A percentile compares a stretch with the other conserved stretches of the same genome.
Evolutionary conservation across 1,284 basidiomycete species (phyloP).

Genomic region (Ustilago nuda): DNA sequence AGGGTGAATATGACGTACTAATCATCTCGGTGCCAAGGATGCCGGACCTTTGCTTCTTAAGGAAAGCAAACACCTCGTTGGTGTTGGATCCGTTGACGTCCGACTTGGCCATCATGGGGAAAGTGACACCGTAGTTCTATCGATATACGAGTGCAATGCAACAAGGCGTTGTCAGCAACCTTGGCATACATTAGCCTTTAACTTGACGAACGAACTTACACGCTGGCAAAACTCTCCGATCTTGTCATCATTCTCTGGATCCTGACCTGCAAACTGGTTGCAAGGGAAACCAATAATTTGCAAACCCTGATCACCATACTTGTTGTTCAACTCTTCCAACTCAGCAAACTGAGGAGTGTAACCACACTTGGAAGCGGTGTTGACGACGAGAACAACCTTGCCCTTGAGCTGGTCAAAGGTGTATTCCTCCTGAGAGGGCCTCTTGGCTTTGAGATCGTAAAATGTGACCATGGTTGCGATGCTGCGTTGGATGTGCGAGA

Average conservation of each 20-base stretch:
- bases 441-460: slow-evolving; percentile 66
- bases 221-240: slow-evolving; percentile 64
- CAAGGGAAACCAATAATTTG: slow-evolving; percentile 89
- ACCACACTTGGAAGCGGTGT: slow-evolving; percentile 76
- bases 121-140: slow-evolving; percentile 68
- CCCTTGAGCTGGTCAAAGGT: slow-evolving; percentile 70
- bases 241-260: slow-evolving; percentile 63
- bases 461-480: slow-evolving; percentile 61
- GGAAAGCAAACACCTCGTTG: slow-evolving; percentile 85
- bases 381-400: slow-evolving; percentile 73
- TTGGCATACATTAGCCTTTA: not conserved
- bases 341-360: slow-evolving; percentile 84
- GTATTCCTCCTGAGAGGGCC: slow-evolving; percentile 56
- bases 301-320: slow-evolving; percentile 81
- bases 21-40: slow-evolving; percentile 80
- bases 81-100: slow-evolving; percentile 85
- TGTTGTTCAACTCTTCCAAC: slow-evolving; percentile 83
- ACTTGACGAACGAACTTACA: slow-evolving; percentile 36
- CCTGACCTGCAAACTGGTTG: slow-evolving; percentile 78
- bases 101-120: slow-evolving; percentile 70
- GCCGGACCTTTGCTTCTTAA: slow-evolving; percentile 82
- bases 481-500: not conserved
- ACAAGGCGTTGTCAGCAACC: not conserved
- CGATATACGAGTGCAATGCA: not conserved
- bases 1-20: slow-evolving; percentile 68